Percentiles rank a stretch among this genome's conserved stretches.
phyloP scores from a whole-genome alignment of 495 filamentous ascomycete genomes.

The Chaetomium fimeti region DNA sequence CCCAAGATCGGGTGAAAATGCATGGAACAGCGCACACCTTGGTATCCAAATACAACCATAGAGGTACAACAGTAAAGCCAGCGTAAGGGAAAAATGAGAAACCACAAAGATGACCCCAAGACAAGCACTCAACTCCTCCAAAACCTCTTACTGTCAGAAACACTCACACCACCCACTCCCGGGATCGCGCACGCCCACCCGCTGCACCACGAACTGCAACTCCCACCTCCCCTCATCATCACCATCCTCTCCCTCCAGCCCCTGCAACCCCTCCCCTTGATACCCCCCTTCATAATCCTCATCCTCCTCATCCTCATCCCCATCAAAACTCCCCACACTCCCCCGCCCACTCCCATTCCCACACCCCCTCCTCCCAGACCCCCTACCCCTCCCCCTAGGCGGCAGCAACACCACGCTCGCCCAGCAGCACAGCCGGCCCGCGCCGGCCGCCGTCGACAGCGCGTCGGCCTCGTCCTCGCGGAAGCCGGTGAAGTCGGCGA shows the following conservation, averaged over 20 bases:
- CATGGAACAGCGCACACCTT: too few species aligned
- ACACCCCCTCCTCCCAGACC: neutral
- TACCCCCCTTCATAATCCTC: neutral
- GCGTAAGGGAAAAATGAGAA: too few species aligned
- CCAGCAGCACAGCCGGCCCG: constrained; percentile 34
- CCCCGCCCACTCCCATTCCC: neutral
- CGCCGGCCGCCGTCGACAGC: constrained; percentile 16
- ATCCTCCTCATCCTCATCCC: neutral
- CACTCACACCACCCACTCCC: constrained; percentile 20
- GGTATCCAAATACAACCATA: too few species aligned
- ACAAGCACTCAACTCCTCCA: neutral
- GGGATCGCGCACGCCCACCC: constrained; percentile 19
- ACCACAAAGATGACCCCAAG: neutral
- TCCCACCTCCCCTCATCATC: constrained; percentile 14
- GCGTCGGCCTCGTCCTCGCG: constrained; percentile 26
- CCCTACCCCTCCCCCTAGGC: neutral
- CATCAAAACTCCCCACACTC: neutral
- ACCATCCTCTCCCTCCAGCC: neutral
- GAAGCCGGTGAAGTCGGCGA: constrained; percentile 34
- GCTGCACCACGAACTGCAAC: constrained; percentile 20
- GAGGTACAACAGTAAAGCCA: too few species aligned
- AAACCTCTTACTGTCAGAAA: constrained; percentile 6
- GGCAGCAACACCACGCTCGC: constrained; percentile 28
- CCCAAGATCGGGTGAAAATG: too few species aligned
- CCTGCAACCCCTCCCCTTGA: neutral